Evolutionary conservation across 768 basidiomycete species (phyloP).

Genomic region (Hirschioporus abietinus): DNA sequence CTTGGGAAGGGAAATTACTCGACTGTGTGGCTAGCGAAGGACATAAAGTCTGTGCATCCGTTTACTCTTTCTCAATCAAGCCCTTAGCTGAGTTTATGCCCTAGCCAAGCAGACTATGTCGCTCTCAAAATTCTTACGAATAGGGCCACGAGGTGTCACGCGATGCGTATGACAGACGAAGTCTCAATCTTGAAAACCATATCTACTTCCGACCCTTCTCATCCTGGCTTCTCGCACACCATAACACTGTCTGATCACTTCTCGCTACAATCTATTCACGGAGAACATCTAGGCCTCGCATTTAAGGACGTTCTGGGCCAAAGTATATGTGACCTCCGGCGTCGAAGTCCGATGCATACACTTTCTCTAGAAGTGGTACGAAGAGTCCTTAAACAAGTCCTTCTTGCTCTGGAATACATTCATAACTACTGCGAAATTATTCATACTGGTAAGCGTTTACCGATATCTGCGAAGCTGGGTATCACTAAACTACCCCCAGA

Average conservation of each 20-base stretch:
- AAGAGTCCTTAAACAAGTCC: slow-evolving; percentile 50
- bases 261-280: slow-evolving; percentile 7
- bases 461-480: neutral
- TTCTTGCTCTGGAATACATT: slow-evolving; percentile 48
- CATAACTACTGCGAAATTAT: slow-evolving; percentile 49
- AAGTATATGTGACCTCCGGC: slow-evolving; percentile 42
- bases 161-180: slow-evolving; percentile 46
- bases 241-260: slow-evolving; percentile 43
- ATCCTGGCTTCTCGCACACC: slow-evolving; percentile 38
- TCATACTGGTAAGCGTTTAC: slow-evolving; percentile 16
- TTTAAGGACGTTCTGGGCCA: neutral
- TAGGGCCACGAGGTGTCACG: slow-evolving; percentile 42
- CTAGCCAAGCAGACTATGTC: slow-evolving; percentile 38
- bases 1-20: slow-evolving; percentile 49
- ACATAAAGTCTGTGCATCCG: slow-evolving; percentile 21
- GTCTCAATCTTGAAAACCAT: slow-evolving; percentile 41
- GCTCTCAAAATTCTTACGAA: slow-evolving; percentile 47
- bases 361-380: slow-evolving; percentile 46
- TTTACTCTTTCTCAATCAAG: slow-evolving; percentile 1
- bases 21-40: slow-evolving; percentile 39
- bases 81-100: neutral
- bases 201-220: slow-evolving; percentile 30
- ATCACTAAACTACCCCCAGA: neutral
- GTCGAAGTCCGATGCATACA: slow-evolving; percentile 39
- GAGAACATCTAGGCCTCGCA: neutral